Conservation (phyloP, 1,284 basidiomycete species). For the Pseudozyma hubeiensis region DNA sequence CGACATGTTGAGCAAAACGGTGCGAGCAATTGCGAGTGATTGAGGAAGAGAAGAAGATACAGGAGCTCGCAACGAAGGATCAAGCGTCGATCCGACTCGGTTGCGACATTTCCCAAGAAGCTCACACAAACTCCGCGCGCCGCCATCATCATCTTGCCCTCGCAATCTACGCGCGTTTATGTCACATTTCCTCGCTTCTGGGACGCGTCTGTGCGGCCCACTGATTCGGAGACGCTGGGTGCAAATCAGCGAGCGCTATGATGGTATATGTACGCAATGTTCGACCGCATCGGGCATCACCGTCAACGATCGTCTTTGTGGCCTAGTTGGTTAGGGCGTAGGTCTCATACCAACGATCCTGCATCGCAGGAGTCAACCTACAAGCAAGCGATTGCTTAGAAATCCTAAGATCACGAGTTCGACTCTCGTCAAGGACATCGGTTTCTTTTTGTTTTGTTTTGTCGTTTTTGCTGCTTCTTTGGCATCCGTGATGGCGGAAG, state of each 20-base stretch:
- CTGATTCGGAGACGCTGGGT: too few relatives aligned
- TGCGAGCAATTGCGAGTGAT: background rate
- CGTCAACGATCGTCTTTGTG: conserved; percentile 25
- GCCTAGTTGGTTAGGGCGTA: conserved; percentile 55
- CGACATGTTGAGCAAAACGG: conserved; percentile 24
- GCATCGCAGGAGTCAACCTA: conserved; percentile 34
- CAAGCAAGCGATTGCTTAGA: conserved; percentile 19
- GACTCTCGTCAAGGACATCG: conserved; percentile 47
- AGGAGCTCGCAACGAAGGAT: background rate
- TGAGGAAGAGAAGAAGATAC: background rate
- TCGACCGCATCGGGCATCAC: background rate
- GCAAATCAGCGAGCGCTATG: too few relatives aligned
- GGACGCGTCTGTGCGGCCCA: background rate
- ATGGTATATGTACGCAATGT: background rate
- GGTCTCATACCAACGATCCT: conserved; percentile 52
- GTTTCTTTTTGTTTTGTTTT: conserved; percentile 4
- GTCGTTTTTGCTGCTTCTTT: background rate
- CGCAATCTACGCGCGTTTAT: conserved; percentile 1
- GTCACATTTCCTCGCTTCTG: background rate
- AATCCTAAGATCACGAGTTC: conserved; percentile 55
- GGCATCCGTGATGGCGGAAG: background rate
- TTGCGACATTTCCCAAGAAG: background rate
- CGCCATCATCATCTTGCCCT: background rate
- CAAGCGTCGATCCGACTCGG: background rate
- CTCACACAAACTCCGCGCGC: background rate